phyloP scores from a whole-genome alignment of 441 rosid genomes.

The Metrosideros polymorpha region DNA sequence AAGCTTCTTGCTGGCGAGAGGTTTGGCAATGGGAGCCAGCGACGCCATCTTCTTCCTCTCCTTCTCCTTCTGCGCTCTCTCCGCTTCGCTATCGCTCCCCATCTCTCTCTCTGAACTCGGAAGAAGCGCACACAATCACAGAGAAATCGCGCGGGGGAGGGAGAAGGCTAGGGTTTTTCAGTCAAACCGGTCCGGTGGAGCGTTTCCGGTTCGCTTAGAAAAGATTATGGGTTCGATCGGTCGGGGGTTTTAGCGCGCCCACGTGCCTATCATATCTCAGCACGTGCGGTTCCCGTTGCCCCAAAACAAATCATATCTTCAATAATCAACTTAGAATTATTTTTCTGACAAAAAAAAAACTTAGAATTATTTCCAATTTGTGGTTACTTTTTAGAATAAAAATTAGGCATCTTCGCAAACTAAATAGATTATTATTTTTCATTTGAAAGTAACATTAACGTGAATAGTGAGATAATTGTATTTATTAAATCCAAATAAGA shows the following conservation, averaged over 20 bases:
- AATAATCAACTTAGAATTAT: no score
- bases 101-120: neutral
- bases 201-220: neutral
- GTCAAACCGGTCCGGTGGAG: neutral
- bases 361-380: no score
- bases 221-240: neutral
- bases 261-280: neutral
- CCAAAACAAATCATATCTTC: no score
- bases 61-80: slow-evolving; percentile 48
- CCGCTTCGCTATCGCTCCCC: slow-evolving; percentile 78
- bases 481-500: neutral
- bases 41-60: slow-evolving; percentile 39
- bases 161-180: slow-evolving; percentile 25
- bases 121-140: neutral
- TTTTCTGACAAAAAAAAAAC: no score
- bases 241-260: neutral
- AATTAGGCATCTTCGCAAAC: no score
- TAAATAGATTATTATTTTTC: neutral
- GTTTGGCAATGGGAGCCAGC: slow-evolving; percentile 86
- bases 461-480: neutral
- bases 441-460: no score
- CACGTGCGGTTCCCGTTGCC: neutral
- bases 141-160: neutral
- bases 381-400: neutral
- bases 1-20: slow-evolving; percentile 91